Base-by-base conservation (phyloP, 148 eudicot species). In the Suaeda aralocaspica region DNA sequence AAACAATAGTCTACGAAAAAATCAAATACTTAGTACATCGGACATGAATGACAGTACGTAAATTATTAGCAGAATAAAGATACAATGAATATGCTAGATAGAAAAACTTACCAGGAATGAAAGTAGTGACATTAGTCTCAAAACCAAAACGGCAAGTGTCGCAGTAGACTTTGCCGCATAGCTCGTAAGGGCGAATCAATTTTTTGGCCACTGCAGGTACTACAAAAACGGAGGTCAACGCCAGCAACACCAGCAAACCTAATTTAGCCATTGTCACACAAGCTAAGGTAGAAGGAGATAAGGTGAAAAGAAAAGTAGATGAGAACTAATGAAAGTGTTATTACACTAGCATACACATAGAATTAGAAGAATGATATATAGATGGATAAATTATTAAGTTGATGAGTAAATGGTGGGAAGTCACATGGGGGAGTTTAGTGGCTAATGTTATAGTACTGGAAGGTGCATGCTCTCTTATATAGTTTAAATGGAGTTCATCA, bases 141-240 rank as follows among this genome's bases (percentile, higher is more conserved):
- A 84, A 91, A 9, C 97, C 97, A 62, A 77, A 80, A 13, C 79
- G 87, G 77, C 97, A 91, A 24, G 90, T 85, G 72, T 91, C 97
- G 44, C 97, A 89, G 73, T 87, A 91, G 33, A 80, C 90, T 41
- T 61, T 73, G 15, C 95, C 97, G 55, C 60, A 55, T 22, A 85
- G 77, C 3, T 65, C 33, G 55, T 83, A 83, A 0, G 86, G 81
- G 18, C 63, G 57, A 3, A 70, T 29, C 21, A 68, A 6, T 29
- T 30, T 14, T 10, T 52, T 46, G 24, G 81, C 82, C 7, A 16
- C 64, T 1, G 60, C 74, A 22, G 78, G 50, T 11, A 81, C 72
- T 1, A 81, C 70, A 4, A 85, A 70, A 26, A 42, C 16, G 56
- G 61, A 65, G 22, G 66, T 63, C 19, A 72, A 0, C 4, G 68